phyloP scores from a whole-genome alignment of 1,284 basidiomycete genomes.

The Naganishia liquefaciens region DNA sequence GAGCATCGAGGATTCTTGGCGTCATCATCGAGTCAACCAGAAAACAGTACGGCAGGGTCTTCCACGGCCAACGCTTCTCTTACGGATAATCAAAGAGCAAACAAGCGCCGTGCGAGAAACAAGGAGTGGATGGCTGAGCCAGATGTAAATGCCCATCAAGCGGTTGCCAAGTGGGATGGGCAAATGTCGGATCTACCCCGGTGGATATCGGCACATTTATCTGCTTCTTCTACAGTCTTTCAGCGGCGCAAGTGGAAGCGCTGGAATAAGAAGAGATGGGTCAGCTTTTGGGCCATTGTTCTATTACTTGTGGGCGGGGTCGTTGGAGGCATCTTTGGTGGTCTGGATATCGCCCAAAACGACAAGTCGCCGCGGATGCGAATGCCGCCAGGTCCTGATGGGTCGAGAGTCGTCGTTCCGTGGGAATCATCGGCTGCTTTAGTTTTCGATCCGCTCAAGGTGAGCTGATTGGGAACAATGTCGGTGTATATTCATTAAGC shows the following conservation, averaged over 20 bases:
- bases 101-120: neutral
- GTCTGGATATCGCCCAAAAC: slow-evolving; percentile 6
- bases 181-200: slow-evolving; percentile 14
- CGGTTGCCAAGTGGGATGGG: slow-evolving; percentile 1
- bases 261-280: slow-evolving; percentile 29
- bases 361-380: neutral
- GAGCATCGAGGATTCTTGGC: slow-evolving; percentile 8
- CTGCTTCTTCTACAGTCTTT: neutral
- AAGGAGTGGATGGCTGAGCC: slow-evolving; percentile 10
- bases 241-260: slow-evolving; percentile 23
- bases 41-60: neutral
- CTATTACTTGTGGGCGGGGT: slow-evolving; percentile 14
- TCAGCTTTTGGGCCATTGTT: neutral
- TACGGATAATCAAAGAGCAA: neutral
- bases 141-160: slow-evolving; percentile 1
- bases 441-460: slow-evolving; percentile 28
- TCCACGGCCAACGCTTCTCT: neutral
- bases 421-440: slow-evolving; percentile 27
- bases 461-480: neutral
- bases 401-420: slow-evolving; percentile 26
- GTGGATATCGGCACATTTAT: slow-evolving; percentile 10
- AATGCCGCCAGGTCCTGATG: slow-evolving; percentile 22
- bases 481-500: slow-evolving; percentile 19
- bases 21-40: neutral
- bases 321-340: slow-evolving; percentile 26